Evolutionary conservation across 192 early-diverging fungal genomes (phyloP).

Genomic region (Coemansia sp.): DNA sequence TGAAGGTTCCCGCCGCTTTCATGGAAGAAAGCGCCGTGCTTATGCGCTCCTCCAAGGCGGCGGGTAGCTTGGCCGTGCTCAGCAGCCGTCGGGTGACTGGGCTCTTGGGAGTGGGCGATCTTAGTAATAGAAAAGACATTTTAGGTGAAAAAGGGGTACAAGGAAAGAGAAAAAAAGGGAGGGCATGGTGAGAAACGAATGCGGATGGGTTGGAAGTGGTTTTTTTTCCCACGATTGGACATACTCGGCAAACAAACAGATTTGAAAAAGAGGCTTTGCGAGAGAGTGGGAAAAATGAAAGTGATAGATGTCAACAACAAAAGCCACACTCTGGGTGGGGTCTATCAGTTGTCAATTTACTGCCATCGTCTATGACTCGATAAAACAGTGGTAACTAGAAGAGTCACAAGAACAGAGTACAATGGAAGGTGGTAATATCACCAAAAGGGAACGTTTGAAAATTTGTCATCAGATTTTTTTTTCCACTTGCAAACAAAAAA

Average conservation of each 20-base stretch:
- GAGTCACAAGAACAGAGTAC: not conserved
- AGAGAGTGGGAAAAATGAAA: not conserved
- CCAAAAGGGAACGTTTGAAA: not conserved
- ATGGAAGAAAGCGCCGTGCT: slow-evolving; percentile 55
- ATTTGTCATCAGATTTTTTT: not conserved
- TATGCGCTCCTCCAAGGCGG: slow-evolving; percentile 44
- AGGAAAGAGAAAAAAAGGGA: not conserved
- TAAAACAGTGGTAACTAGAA: not conserved
- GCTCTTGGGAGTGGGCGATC: not conserved
- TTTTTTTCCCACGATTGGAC: not conserved
- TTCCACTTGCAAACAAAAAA: not conserved
- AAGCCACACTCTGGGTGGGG: not conserved
- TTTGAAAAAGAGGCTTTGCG: no score
- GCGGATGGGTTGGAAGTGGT: not conserved
- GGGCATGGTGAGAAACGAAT: not conserved
- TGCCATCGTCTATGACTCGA: not conserved
- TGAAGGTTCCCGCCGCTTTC: slow-evolving; percentile 63
- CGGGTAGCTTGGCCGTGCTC: slow-evolving; percentile 20
- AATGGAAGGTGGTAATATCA: not conserved
- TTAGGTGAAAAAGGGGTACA: no score
- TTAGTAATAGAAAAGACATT: not conserved
- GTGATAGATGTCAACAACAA: not conserved
- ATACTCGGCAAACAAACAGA: no score
- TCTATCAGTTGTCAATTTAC: not conserved
- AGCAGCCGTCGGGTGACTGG: slow-evolving; percentile 2